Evolutionary conservation across 768 basidiomycete genomes (phyloP), one percentile per base, ranked within the genome.

Genomic region (Macrolepiota dolichaula): DNA sequence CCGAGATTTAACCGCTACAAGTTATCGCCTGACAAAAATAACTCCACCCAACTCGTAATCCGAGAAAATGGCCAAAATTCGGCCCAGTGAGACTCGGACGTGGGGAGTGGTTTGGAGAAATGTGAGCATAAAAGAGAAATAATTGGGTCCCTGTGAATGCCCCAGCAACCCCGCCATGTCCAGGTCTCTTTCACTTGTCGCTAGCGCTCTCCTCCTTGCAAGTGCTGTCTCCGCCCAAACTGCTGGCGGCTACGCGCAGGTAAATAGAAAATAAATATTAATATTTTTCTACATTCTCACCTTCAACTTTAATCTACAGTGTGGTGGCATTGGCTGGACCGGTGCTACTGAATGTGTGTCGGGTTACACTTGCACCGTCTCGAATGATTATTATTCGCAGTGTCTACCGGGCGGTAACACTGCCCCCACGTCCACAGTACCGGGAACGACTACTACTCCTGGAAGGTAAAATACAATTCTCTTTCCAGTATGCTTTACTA

Each of bases 311-410:
- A 6, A 10, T 24, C 22, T 27, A 22, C 47, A 85, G 82, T 85
- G 84, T 63, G 82, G 82, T 50, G 82, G 82, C 7, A 74, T 71
- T 53, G 81, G 79, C 2, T 85, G 81, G 80, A 69, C 76, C 7
- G 84, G 84, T 12, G 70, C 82, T 7, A 85, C 83, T 3, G 68
- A 71, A 2, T 86, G 83, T 61, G 72, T 77, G 4, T 70, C 73
- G 1, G 82, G 82, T 24, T 80, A 76, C 74, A 69, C 71, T 6
- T 85, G 83, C 70, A 78, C 71, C 2, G 68, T 69, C 47, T 69
- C 75, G 7, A 83, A 81, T 65, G 64, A 71, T 10, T 85, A 76
- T 61, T 85, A 83, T 68, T 83, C 78, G 3, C 84, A 84, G 65
- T 85, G 84, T 66, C 74, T 85, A 38, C 80, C 77, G n/a, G 79